phyloP scores from a whole-genome alignment of 2,329 filamentous ascomycete species.

The Dactylonectria macrodidyma region DNA sequence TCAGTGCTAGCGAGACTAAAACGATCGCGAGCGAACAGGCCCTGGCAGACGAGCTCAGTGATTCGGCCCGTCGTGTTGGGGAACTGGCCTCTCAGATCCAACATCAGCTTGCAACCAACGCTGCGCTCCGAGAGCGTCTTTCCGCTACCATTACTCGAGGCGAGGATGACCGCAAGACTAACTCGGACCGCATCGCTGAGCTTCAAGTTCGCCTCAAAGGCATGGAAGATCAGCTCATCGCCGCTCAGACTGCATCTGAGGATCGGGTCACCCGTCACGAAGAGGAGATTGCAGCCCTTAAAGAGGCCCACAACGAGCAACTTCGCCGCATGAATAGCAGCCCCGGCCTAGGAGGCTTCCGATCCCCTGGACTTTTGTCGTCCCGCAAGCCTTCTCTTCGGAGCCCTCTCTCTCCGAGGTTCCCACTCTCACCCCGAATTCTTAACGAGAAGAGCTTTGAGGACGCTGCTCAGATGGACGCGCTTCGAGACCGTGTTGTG shows the following conservation, averaged over 20 bases:
- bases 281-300: slow-evolving; percentile 83
- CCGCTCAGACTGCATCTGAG: slow-evolving; percentile 89
- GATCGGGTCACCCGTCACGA: slow-evolving; percentile 88
- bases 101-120: slow-evolving; percentile 84
- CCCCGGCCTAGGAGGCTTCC: slow-evolving; percentile 49
- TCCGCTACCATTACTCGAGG: slow-evolving; percentile 85
- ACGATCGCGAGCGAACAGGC: slow-evolving; percentile 73
- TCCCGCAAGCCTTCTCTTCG: slow-evolving; percentile 53
- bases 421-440: slow-evolving; percentile 57
- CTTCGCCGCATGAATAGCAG: slow-evolving; percentile 79
- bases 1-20: slow-evolving; percentile 70
- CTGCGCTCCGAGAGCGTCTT: slow-evolving; percentile 81
- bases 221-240: slow-evolving; percentile 87
- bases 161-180: slow-evolving; percentile 85
- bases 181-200: slow-evolving; percentile 84
- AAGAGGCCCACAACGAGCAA: slow-evolving; percentile 83
- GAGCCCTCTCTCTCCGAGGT: slow-evolving; percentile 55
- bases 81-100: slow-evolving; percentile 84
- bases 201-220: slow-evolving; percentile 85
- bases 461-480: slow-evolving; percentile 81
- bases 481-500: slow-evolving; percentile 82
- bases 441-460: slow-evolving; percentile 77
- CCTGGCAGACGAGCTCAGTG: slow-evolving; percentile 78
- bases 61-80: slow-evolving; percentile 84
- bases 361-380: slow-evolving; percentile 51